Evolutionary conservation across 345 rosid genomes (phyloP).

Genomic region (Erodium maritimum): DNA sequence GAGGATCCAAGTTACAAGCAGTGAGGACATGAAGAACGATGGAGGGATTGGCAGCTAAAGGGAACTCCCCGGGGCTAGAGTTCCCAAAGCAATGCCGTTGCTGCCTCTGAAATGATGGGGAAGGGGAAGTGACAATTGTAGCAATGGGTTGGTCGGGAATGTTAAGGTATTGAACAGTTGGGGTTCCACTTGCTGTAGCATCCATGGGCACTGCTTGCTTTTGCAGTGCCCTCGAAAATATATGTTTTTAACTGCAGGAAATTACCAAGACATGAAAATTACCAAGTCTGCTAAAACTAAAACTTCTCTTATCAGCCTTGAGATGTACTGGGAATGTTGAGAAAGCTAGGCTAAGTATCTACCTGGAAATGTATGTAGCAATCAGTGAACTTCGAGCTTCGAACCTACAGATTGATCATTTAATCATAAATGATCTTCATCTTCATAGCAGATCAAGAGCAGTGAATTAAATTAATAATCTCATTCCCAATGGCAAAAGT

Average conservation of each 20-base stretch:
- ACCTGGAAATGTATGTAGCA: constrained; percentile 20
- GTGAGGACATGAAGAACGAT: constrained; percentile 91
- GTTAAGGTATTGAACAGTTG: constrained; percentile 52
- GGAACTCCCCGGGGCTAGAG: constrained; percentile 88
- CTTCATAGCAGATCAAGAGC: background rate
- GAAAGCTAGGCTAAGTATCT: constrained; percentile 3
- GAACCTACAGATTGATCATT: constrained; percentile 35
- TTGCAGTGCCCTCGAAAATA: constrained; percentile 41
- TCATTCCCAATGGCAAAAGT: background rate
- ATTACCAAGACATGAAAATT: background rate
- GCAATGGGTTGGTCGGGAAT: constrained; percentile 61
- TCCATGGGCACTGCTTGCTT: constrained; percentile 75
- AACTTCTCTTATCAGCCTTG: background rate
- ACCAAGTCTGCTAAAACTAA: no score
- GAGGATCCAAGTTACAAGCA: constrained; percentile 71
- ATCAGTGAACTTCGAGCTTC: constrained; percentile 23
- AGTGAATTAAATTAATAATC: background rate
- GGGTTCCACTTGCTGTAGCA: constrained; percentile 67
- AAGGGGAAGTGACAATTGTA: constrained; percentile 38
- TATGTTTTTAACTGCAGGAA: background rate
- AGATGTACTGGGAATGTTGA: no score
- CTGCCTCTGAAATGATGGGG: constrained; percentile 45
- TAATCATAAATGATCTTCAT: constrained; percentile 5
- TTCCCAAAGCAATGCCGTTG: constrained; percentile 78
- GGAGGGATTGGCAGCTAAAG: constrained; percentile 87